Evolutionary conservation across 2,329 filamentous ascomycete species (phyloP).

Genomic region (Pseudocercospora musae): DNA sequence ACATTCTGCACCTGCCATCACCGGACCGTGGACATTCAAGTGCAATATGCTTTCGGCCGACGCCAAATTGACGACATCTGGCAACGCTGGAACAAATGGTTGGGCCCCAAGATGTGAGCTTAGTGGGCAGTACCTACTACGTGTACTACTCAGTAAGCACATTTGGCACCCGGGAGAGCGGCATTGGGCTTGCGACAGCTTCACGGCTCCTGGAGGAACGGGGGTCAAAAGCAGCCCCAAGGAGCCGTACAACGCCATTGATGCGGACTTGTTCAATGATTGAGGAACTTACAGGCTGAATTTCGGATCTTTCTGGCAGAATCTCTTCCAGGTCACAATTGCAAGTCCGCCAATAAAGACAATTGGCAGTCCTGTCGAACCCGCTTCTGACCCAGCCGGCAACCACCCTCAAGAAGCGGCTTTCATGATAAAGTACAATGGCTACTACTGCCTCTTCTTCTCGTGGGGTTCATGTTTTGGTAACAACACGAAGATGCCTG

Average conservation of each 20-base stretch:
- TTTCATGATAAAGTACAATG: slow-evolving; percentile 54
- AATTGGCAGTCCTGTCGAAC: slow-evolving; percentile 41
- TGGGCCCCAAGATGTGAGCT: slow-evolving; percentile 62
- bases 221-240: slow-evolving; percentile 46
- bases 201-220: slow-evolving; percentile 60
- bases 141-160: slow-evolving; percentile 65
- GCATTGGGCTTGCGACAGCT: slow-evolving; percentile 59
- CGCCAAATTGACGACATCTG: slow-evolving; percentile 40
- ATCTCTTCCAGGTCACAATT: slow-evolving; percentile 60
- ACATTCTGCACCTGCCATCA: slow-evolving; percentile 46
- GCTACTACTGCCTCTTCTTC: slow-evolving; percentile 64
- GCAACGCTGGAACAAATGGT: slow-evolving; percentile 48
- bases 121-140: slow-evolving; percentile 59
- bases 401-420: slow-evolving; percentile 48
- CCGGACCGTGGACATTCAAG: slow-evolving; percentile 51
- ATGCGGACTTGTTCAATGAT: slow-evolving; percentile 43
- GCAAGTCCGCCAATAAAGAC: slow-evolving; percentile 30
- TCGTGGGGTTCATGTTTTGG: slow-evolving; percentile 60
- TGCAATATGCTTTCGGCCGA: slow-evolving; percentile 47
- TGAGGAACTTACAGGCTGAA: slow-evolving; percentile 50
- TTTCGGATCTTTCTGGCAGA: slow-evolving; percentile 68
- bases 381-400: slow-evolving; percentile 51
- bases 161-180: slow-evolving; percentile 59
- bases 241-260: slow-evolving; percentile 54
- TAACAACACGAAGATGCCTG: slow-evolving; percentile 52